phyloP scores from a whole-genome alignment of 805 yeast genomes.

The Ogataea nakhonphanomensis region DNA sequence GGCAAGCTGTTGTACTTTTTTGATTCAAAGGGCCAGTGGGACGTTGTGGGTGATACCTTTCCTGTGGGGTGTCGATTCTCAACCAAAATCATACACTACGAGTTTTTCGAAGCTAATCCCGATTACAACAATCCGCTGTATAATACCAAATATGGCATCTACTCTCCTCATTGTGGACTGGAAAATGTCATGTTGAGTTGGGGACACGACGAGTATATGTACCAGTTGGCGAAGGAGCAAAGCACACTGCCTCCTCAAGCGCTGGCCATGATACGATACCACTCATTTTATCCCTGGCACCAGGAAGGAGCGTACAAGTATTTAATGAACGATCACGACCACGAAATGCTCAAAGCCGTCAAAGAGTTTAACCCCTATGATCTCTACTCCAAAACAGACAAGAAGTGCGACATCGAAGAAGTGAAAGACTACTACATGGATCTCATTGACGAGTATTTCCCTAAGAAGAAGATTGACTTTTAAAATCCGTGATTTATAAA shows the following conservation, averaged over 20 bases:
- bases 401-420: slow-evolving; percentile 43
- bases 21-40: slow-evolving; percentile 77
- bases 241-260: slow-evolving; percentile 64
- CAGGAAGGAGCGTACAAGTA: slow-evolving; percentile 63
- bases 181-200: slow-evolving; percentile 70
- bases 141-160: slow-evolving; percentile 63
- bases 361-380: slow-evolving; percentile 67
- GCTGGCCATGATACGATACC: slow-evolving; percentile 71
- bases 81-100: slow-evolving; percentile 56
- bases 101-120: slow-evolving; percentile 56
- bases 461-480: slow-evolving; percentile 53
- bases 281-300: slow-evolving; percentile 76
- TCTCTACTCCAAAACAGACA: slow-evolving; percentile 59
- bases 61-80: slow-evolving; percentile 71
- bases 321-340: slow-evolving; percentile 61
- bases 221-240: slow-evolving; percentile 62
- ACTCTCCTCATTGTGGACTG: slow-evolving; percentile 60
- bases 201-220: slow-evolving; percentile 82
- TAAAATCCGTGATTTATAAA: slow-evolving; percentile 19
- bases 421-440: slow-evolving; percentile 58
- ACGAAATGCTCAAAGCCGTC: slow-evolving; percentile 59
- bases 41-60: slow-evolving; percentile 76
- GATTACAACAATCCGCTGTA: slow-evolving; percentile 62
- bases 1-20: slow-evolving; percentile 68
- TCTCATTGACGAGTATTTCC: slow-evolving; percentile 65